Base-by-base conservation (phyloP, 768 basidiomycete species). In the Crepidotus variabilis region DNA sequence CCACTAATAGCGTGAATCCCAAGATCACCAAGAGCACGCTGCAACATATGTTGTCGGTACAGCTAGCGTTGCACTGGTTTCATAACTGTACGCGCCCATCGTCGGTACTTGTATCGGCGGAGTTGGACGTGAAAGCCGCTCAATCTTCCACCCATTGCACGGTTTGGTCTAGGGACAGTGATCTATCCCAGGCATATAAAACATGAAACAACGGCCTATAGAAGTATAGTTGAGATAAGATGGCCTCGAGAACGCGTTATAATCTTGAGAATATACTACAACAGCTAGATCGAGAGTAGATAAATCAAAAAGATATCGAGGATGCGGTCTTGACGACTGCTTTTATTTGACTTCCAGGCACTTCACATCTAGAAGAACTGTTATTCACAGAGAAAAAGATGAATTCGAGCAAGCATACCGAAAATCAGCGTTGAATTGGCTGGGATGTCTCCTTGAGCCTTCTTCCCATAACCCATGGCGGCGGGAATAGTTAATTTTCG, bases 401-500 rank as follows among this genome's bases (percentile, higher is more conserved):
- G 20, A 14, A 34, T 32, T 39, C 47, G 23, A 39, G 46, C 52
- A 47, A 16, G 74, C 86, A 60, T 62, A 90, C 90, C 94, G 65
- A 96, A 96, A 59, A 75, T 77, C 51, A 96, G 78, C 14, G 89
- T 93, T 6, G 94, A 86, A 70, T 89, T 90, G 39, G 84, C 65
- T 51, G 94, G 94, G 55, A 96, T 94, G 9, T 69, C 79, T n/a
- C 65, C 69, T 6, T 72, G 67, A 13, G 67, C 70, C 63, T 75
- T 72, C 65, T 86, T 86, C 46, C 95, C 96, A 60, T 90, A 91
- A 18, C 69, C 88, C 76, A 91, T 78, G 24, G 76, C 65, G 13
- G 89, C 74, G 46, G 92, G 92, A 50, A 94, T 79, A 45, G 79
- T 85, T 61, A 98, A 76, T 56, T 85, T 73, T 51, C 96, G 84